A percentile compares a stretch with the other conserved stretches of the same genome.
Evolutionary conservation across 176 grass and related monocot species (phyloP).

Genomic region (Musa acuminata): DNA sequence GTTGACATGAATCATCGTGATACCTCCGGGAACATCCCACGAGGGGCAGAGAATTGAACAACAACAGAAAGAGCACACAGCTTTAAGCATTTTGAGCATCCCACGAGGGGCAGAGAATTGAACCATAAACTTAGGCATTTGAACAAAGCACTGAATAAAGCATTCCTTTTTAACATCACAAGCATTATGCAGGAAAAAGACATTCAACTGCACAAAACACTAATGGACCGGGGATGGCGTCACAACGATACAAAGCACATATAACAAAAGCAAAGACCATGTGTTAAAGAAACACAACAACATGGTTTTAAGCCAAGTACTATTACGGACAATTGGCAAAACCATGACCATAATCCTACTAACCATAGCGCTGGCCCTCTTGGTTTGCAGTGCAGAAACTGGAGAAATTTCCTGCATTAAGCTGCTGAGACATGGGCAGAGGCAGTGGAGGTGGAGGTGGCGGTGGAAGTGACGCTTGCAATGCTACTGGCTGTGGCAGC

Average conservation of each 20-base stretch:
- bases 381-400: neutral
- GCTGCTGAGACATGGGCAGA: conserved; percentile 1
- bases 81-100: no score
- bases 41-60: no score
- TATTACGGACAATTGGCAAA: neutral
- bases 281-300: no score
- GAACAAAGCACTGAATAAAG: no score
- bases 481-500: neutral
- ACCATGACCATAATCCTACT: neutral
- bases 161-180: no score
- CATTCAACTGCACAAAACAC: neutral
- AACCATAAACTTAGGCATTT: no score
- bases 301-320: neutral
- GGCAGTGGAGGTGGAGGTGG: conserved; percentile 9
- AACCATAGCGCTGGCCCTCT: neutral
- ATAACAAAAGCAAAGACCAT: neutral
- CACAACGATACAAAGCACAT: neutral
- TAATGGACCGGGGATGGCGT: neutral
- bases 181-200: neutral
- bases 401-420: neutral
- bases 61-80: no score
- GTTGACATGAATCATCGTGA: no score
- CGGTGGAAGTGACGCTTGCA: conserved; percentile 1
- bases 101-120: no score
- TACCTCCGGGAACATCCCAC: no score